Percentiles rank a stretch among this genome's conserved stretches.
These are phyloP conservation scores for Dendrobium huoshanense DNA, from an alignment of 106 monocot species.

Conservation along the genomic window DNA sequence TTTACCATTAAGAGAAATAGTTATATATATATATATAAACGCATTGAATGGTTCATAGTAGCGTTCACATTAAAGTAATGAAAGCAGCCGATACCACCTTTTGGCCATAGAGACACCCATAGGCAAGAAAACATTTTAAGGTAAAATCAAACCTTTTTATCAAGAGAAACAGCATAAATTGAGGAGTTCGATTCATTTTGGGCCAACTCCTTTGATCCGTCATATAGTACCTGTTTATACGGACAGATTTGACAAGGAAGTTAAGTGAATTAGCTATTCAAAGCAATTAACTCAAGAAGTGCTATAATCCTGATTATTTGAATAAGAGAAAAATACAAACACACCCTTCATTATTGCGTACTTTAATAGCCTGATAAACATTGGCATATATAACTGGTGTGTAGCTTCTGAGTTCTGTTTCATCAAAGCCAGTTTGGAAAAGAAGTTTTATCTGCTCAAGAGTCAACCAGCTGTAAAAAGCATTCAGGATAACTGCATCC, in stretches of 20 bases:
- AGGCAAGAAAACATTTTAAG: neutral
- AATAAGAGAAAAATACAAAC: slow-evolving; percentile 62
- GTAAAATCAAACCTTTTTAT: slow-evolving; percentile 67
- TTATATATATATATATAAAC: too few relatives aligned
- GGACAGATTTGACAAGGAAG: slow-evolving; percentile 15
- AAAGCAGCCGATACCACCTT: neutral
- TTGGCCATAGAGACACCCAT: neutral
- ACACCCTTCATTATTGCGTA: slow-evolving; percentile 84
- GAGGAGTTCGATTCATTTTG: slow-evolving; percentile 56
- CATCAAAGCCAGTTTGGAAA: slow-evolving; percentile 92
- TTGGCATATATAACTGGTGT: slow-evolving; percentile 91
- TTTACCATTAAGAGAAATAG: too few relatives aligned
- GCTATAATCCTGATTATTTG: slow-evolving; percentile 11
- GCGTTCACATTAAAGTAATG: neutral
- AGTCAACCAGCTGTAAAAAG: neutral
- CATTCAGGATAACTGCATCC: slow-evolving; percentile 6
- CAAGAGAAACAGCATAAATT: slow-evolving; percentile 73
- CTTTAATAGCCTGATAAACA: slow-evolving; percentile 99
- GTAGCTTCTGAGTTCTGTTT: slow-evolving; percentile 84
- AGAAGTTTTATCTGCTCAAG: slow-evolving; percentile 85
- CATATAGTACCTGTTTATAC: slow-evolving; percentile 65
- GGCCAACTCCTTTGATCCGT: slow-evolving; percentile 84
- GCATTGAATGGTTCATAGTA: neutral
- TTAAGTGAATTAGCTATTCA: neutral
- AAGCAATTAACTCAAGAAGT: neutral